Percentiles rank a stretch among this genome's conserved stretches.
Evolutionary conservation across 2,329 filamentous ascomycete genomes (phyloP).

Genomic region (Phoma sp.): DNA sequence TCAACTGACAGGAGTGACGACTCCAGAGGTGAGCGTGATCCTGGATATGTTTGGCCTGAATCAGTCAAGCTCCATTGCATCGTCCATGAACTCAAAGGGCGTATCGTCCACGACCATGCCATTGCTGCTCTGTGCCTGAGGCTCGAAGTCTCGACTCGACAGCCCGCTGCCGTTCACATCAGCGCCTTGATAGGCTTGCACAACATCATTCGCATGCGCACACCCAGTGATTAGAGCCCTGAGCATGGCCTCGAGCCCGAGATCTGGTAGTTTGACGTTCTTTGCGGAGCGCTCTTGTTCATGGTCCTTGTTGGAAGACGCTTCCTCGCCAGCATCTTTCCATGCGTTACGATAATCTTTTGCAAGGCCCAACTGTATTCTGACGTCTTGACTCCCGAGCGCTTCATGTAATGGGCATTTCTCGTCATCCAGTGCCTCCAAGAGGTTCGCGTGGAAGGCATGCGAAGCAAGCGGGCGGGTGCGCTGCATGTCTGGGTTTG

Average conservation of each 20-base stretch:
- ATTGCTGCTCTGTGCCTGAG: conserved; percentile 9
- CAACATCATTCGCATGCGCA: conserved; percentile 59
- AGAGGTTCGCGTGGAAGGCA: conserved; percentile 72
- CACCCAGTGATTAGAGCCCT: conserved; percentile 63
- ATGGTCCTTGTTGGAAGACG: conserved; percentile 9
- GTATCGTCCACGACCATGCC: conserved; percentile 29
- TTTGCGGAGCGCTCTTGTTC: conserved; percentile 33
- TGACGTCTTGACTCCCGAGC: conserved; percentile 62
- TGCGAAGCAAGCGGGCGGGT: conserved; percentile 49
- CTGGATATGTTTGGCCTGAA: background rate
- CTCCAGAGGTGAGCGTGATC: too few relatives aligned
- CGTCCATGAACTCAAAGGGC: conserved; percentile 43
- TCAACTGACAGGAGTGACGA: too few relatives aligned
- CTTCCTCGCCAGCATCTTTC: conserved; percentile 67
- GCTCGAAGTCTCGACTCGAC: conserved; percentile 32
- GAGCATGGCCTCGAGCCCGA: conserved; percentile 68
- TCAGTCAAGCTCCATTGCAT: conserved; percentile 46
- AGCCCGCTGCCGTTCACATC: conserved; percentile 13
- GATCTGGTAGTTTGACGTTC: conserved; percentile 59
- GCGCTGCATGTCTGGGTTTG: conserved; percentile 33
- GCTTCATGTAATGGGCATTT: conserved; percentile 62
- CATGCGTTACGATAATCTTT: conserved; percentile 75
- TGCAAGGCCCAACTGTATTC: conserved; percentile 65
- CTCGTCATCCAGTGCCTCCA: conserved; percentile 64
- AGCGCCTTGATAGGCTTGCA: conserved; percentile 35